Evolutionary conservation across 192 early-diverging fungal genomes (phyloP), one percentile per base, ranked within the genome.

Genomic region (Mortierella claussenii): DNA sequence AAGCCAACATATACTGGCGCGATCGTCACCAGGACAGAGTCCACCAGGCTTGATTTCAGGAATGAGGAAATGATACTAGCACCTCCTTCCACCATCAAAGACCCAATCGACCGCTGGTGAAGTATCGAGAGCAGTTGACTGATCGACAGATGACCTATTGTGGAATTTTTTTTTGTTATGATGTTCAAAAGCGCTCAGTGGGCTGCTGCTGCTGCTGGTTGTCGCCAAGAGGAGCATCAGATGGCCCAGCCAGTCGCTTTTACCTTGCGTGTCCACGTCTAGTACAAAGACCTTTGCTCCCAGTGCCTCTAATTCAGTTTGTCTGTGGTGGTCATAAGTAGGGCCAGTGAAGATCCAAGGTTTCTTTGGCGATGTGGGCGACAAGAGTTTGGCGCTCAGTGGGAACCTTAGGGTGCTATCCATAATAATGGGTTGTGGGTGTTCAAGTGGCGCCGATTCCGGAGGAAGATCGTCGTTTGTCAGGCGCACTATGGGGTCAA

Each of bases 21-120:
- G 60, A 92, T 81, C 2, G 95, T 96, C 28, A 95, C 54, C 20
- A 95, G 68, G 34, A 89, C 60, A 30, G 69, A 68, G 60, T 90
- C 82, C 13, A 86, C 69, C 4, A 74, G 42, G 3, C 64, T 62
- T 28, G 54, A 68, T 32, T 50, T 60, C 60, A 95, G 53, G 60
- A 91, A 91, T 7, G 85, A 74, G 7, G 86, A 79, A 45, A 97
- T 95, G 6, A 97, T 79, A 26, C 69, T 71, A 0, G 93, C 89
- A 23, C 95, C 95, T 33, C 95, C 95, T 85, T 97, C 95, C 12
- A 97, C 90, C 95, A 97, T 97, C 32, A 97, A 52, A 4, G 73
- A 55, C 10, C 57, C 36, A 21, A 94, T 85, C 78, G 42, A 68
- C 26, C 45, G 52, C 20, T 31, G 18, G 12, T 45, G 24, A 21